Percentiles rank a stretch among this genome's conserved stretches.
Evolutionary conservation across 768 basidiomycete species (phyloP).

Genomic region (Flagelloscypha sp.): DNA sequence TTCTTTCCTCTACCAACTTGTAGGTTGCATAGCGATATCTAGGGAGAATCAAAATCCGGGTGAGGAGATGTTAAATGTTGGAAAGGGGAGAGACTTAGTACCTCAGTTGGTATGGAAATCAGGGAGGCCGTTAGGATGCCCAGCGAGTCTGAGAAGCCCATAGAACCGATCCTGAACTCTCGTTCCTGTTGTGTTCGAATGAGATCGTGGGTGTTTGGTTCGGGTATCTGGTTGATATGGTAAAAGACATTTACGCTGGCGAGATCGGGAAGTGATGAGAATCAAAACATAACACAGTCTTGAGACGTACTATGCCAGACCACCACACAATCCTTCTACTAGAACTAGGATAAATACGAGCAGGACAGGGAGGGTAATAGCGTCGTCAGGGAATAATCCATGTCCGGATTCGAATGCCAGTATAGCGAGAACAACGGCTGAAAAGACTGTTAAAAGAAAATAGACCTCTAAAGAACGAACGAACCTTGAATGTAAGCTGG

Average conservation of each 20-base stretch:
- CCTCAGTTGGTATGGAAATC: conserved; percentile 32
- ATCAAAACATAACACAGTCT: neutral
- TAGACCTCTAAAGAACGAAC: no score
- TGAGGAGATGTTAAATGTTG: no score
- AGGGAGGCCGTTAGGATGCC: conserved; percentile 47
- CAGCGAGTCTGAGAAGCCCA: conserved; percentile 77
- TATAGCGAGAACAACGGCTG: conserved; percentile 52
- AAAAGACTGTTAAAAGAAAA: no score
- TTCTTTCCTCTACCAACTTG: conserved; percentile 57
- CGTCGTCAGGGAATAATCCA: conserved; percentile 48
- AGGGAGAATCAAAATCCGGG: no score
- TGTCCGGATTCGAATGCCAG: conserved; percentile 61
- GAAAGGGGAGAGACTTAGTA: no score
- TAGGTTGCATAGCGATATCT: no score
- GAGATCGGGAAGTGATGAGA: conserved; percentile 1
- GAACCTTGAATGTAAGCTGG: conserved; percentile 68
- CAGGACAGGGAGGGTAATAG: conserved; percentile 39
- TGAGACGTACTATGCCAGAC: conserved; percentile 76
- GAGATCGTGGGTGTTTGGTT: conserved; percentile 37
- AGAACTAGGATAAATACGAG: conserved; percentile 73
- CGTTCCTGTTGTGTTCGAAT: conserved; percentile 66
- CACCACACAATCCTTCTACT: conserved; percentile 88
- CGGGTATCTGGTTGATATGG: conserved; percentile 68
- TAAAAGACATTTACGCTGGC: conserved; percentile 83
- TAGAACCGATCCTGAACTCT: conserved; percentile 86